These are phyloP conservation scores for Tuber brumale DNA, from an alignment of 495 filamentous ascomycete genomes.

Conservation along the genomic window DNA sequence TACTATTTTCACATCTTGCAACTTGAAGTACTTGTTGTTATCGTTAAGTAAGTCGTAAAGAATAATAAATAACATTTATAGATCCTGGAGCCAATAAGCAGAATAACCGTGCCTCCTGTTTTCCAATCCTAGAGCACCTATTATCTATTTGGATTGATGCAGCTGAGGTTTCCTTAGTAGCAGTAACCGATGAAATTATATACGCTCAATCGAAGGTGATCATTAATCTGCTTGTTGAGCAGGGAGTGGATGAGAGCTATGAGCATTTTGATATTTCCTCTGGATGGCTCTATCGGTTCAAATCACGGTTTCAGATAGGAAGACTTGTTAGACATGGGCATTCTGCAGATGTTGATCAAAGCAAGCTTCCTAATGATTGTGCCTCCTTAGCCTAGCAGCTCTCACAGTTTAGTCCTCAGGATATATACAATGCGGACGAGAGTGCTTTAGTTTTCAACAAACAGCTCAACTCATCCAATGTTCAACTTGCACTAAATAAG, in stretches of 20 bases:
- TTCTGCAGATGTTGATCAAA: background rate
- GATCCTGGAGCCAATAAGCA: background rate
- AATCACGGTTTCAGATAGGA: slow-evolving; percentile 29
- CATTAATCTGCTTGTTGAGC: too few species aligned
- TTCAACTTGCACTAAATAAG: background rate
- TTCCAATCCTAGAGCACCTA: background rate
- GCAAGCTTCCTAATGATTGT: background rate
- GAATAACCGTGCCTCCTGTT: background rate
- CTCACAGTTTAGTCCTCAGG: slow-evolving; percentile 15
- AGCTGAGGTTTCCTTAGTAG: background rate
- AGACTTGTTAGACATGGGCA: slow-evolving; percentile 27
- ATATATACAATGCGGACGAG: slow-evolving; percentile 29
- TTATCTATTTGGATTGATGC: background rate
- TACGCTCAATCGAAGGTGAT: too few species aligned
- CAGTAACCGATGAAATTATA: background rate
- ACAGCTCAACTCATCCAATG: slow-evolving; percentile 6
- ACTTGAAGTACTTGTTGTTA: too few species aligned
- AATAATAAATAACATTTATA: background rate
- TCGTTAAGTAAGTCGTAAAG: too few species aligned
- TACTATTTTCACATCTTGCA: too few species aligned
- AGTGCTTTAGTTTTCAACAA: slow-evolving; percentile 22
- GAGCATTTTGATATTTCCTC: slow-evolving; percentile 29
- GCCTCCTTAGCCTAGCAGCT: slow-evolving; percentile 20
- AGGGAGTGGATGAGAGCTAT: slow-evolving; percentile 14
- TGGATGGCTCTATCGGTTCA: slow-evolving; percentile 29